phyloP scores from a whole-genome alignment of 2,329 filamentous ascomycete species.

The Cladosporium cucumerinum region DNA sequence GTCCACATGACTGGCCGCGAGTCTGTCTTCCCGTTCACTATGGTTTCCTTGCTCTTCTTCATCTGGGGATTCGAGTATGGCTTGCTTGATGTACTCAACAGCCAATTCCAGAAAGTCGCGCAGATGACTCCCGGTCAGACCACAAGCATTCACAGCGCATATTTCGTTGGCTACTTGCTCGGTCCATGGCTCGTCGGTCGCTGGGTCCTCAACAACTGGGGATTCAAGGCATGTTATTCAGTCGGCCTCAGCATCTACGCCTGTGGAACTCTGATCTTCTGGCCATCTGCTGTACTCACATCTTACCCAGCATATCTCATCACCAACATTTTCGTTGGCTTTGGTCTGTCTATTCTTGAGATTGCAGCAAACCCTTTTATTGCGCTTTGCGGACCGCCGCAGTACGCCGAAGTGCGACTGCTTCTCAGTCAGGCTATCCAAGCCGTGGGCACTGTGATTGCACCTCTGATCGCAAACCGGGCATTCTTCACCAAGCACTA shows the following conservation, averaged over 20 bases:
- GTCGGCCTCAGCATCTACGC: slow-evolving; percentile 60
- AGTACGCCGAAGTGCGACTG: slow-evolving; percentile 58
- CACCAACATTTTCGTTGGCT: slow-evolving; percentile 61
- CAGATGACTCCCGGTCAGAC: slow-evolving; percentile 60
- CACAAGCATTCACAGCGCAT: slow-evolving; percentile 65
- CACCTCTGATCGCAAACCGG: slow-evolving; percentile 57
- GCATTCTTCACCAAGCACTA: slow-evolving; percentile 52
- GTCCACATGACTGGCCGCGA: slow-evolving; percentile 61
- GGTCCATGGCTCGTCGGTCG: slow-evolving; percentile 66
- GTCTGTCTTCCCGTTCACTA: slow-evolving; percentile 66
- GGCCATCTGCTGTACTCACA: slow-evolving; percentile 61
- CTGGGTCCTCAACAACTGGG: slow-evolving; percentile 55
- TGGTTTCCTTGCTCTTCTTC: slow-evolving; percentile 79
- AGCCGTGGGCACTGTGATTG: slow-evolving; percentile 58
- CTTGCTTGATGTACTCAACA: slow-evolving; percentile 76
- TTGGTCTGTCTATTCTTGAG: slow-evolving; percentile 59
- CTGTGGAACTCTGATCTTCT: slow-evolving; percentile 60
- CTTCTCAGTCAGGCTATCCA: slow-evolving; percentile 62
- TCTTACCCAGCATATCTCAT: slow-evolving; percentile 59
- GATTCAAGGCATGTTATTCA: slow-evolving; percentile 62
- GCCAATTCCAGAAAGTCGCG: slow-evolving; percentile 61
- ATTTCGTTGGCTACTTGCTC: slow-evolving; percentile 69
- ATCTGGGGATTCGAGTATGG: slow-evolving; percentile 91
- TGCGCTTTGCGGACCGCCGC: slow-evolving; percentile 57
- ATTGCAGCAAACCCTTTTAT: slow-evolving; percentile 62